Conservation (phyloP, 306 rosid genomes). For the Nissolia schottii region DNA sequence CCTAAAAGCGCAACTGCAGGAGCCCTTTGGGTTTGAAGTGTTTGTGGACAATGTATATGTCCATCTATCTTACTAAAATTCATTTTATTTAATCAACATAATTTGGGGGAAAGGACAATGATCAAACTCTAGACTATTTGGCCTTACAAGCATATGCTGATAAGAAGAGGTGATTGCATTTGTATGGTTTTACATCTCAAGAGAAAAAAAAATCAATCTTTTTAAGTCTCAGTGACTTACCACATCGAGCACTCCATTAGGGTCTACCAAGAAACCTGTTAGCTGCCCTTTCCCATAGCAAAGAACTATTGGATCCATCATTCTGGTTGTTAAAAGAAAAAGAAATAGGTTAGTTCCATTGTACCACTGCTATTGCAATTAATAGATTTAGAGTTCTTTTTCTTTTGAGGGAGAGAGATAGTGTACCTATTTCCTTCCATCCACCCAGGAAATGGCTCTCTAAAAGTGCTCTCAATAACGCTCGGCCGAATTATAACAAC, state of each 20-base stretch:
- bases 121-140: too few species aligned
- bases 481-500: constrained; percentile 68
- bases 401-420: not conserved
- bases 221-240: constrained; percentile 23
- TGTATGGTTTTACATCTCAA: too few species aligned
- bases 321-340: constrained; percentile 31
- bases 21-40: too few species aligned
- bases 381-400: not conserved
- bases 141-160: too few species aligned
- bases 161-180: too few species aligned
- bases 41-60: too few species aligned
- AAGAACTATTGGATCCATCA: constrained; percentile 78
- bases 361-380: not conserved
- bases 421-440: constrained; percentile 71
- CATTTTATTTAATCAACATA: too few species aligned
- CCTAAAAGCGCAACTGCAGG: too few species aligned
- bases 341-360: not conserved
- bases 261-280: constrained; percentile 62
- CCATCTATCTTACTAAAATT: too few species aligned
- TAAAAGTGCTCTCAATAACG: constrained; percentile 69
- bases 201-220: too few species aligned
- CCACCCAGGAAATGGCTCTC: constrained; percentile 75
- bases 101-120: too few species aligned
- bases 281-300: constrained; percentile 80
- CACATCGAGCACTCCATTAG: constrained; percentile 69